phyloP scores from a whole-genome alignment of 2,329 filamentous ascomycete genomes.

The Sarocladium oryzae region DNA sequence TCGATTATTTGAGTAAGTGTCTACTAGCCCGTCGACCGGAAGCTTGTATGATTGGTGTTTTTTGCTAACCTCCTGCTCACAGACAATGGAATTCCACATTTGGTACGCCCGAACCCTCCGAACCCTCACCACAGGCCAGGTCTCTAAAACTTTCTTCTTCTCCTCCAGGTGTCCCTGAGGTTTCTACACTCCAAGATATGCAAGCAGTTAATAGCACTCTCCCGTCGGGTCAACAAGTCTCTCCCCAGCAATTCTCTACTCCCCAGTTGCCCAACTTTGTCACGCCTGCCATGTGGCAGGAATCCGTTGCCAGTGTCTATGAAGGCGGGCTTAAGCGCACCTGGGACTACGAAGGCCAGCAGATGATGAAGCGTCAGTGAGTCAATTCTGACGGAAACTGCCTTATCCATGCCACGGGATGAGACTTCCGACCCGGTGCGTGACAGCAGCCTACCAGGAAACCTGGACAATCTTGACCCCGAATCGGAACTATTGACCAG shows the following conservation, averaged over 20 bases:
- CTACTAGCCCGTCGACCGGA: background rate
- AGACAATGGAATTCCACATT: constrained; percentile 97
- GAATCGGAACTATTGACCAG: background rate
- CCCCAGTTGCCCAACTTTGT: constrained; percentile 53
- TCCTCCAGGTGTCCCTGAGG: constrained; percentile 47
- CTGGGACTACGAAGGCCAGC: constrained; percentile 48
- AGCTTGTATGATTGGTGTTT: background rate
- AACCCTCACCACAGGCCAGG: constrained; percentile 35
- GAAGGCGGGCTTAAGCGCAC: constrained; percentile 56
- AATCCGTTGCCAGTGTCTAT: constrained; percentile 63
- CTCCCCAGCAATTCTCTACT: constrained; percentile 45
- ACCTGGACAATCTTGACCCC: background rate
- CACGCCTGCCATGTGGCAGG: constrained; percentile 68
- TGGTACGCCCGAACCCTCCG: constrained; percentile 53
- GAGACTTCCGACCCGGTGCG: too few species aligned
- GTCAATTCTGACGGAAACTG: constrained; percentile 8
- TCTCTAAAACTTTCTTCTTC: constrained; percentile 44
- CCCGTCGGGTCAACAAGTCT: constrained; percentile 38
- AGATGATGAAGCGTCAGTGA: constrained; percentile 24
- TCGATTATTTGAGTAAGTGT: constrained; percentile 79
- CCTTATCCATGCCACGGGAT: background rate
- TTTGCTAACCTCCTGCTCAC: constrained; percentile 10
- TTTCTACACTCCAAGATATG: constrained; percentile 47
- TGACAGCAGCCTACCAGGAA: background rate
- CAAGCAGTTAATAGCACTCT: constrained; percentile 40